Percentiles rank a stretch among this genome's conserved stretches.
Evolutionary conservation across 257 asterid genomes (phyloP).

Genomic region (Solanum dulcamara): DNA sequence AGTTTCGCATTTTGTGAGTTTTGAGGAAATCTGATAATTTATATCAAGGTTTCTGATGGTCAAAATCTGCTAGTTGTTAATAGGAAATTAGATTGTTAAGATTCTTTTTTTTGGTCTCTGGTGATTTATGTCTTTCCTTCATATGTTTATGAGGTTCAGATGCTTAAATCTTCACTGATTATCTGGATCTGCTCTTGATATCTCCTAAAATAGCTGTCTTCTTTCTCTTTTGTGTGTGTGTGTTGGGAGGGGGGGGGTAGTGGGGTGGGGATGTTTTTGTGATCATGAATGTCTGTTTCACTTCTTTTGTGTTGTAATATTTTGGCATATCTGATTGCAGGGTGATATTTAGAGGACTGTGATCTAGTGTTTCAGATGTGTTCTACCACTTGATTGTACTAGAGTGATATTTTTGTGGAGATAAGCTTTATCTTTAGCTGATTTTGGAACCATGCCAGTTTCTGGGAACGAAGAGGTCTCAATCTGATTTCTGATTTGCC

Average conservation of each 20-base stretch:
- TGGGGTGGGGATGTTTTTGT: background rate
- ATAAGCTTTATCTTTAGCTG: background rate
- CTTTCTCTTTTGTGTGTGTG: background rate
- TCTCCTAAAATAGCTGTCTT: background rate
- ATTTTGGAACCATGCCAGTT: slow-evolving; percentile 3
- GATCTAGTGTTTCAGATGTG: slow-evolving; percentile 7
- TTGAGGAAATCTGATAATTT: background rate
- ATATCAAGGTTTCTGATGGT: background rate
- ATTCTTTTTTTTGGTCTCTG: background rate
- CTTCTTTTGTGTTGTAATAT: background rate
- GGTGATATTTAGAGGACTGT: background rate
- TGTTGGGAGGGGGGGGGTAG: background rate
- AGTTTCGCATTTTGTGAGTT: background rate
- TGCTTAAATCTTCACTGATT: background rate
- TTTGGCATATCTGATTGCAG: background rate
- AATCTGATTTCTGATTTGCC: background rate
- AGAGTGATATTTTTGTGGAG: background rate
- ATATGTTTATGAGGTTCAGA: background rate
- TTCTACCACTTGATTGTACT: background rate
- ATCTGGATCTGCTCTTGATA: background rate
- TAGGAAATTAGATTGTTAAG: background rate
- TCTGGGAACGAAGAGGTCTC: slow-evolving; percentile 4
- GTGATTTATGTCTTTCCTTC: background rate
- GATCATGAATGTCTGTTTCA: background rate
- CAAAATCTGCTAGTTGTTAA: background rate